Evolutionary conservation across 2,329 filamentous ascomycete species (phyloP), one percentile per base, ranked within the genome.

Genomic region (Periglandula ipomoeae): DNA sequence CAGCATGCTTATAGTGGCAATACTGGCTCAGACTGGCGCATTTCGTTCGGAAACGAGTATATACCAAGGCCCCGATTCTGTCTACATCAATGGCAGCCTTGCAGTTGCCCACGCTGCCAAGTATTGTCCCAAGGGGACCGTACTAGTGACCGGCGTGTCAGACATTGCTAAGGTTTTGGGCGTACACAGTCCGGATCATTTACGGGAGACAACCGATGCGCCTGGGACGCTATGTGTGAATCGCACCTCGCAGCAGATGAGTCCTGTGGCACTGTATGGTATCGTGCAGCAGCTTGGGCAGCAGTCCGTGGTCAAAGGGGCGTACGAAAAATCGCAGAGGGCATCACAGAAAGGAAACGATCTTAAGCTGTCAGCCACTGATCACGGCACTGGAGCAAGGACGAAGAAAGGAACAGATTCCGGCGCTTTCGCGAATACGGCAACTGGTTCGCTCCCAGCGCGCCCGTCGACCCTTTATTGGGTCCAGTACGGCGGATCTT

Each of bases 401-500:
- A 15, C 11, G 6, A 32, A 15, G 30, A 32, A 15, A 10, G 30
- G 30, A 11, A 19, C 22, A 8, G 19, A 19, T 13, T 17, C n/a
- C n/a, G 3, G 20, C n/a, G n/a, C 19, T 19, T 13, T 8, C 8
- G 20, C 22, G 17, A 15, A 13, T 3, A 10, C 5, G 15, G 17
- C 5, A 20, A n/a, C 5, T 3, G 46, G 48, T 64, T 1, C 48
- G 11, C 7, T 10, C 5, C 7, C 15, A 11, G 6, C 24, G 15
- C 37, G 13, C 13, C 1, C 6, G 6, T 11, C 56, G 22, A 59
- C 61, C 49, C 50, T 64, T 20, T 57, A 54, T 11, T 67, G 64
- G 62, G 56, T 67, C 11, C 60, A 67, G 54, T 57, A 69, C n/a
- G 67, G 67, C 20, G 66, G 67, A 9, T 65, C 64, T 1, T 69